These are phyloP conservation scores for Vaccinium macrocarpon DNA, from an alignment of 148 eudicot species.

Conservation along the genomic window DNA sequence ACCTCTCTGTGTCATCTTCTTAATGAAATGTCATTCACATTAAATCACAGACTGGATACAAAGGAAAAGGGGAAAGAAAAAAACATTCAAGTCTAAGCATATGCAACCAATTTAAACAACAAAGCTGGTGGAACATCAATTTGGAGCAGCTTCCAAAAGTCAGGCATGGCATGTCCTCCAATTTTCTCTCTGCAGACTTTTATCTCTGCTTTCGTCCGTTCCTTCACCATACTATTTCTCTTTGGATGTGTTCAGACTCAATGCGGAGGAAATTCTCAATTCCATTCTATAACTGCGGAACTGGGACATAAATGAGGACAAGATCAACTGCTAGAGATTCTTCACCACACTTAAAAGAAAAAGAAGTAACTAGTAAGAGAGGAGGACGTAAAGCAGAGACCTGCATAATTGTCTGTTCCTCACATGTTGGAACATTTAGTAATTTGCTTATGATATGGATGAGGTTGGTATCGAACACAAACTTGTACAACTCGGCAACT, in stretches of 20 bases:
- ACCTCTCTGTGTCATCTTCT: background rate
- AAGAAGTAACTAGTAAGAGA: background rate
- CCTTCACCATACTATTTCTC: background rate
- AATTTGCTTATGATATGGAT: background rate
- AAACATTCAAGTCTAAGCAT: background rate
- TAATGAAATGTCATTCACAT: background rate
- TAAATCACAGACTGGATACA: background rate
- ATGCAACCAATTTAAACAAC: background rate
- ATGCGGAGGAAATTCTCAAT: background rate
- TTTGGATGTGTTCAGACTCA: background rate
- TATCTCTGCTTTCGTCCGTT: background rate
- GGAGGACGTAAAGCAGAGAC: background rate
- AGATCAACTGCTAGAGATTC: background rate
- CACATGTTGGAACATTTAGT: background rate
- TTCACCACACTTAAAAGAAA: background rate
- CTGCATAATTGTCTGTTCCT: background rate
- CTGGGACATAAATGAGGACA: background rate
- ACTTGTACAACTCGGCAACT: background rate
- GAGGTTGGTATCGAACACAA: background rate
- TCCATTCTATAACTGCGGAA: background rate
- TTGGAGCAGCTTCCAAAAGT: background rate
- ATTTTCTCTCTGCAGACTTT: background rate
- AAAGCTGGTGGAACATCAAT: background rate
- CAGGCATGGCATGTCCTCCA: background rate
- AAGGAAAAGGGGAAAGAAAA: background rate